A percentile compares a stretch with the other conserved stretches of the same genome.
These are phyloP conservation scores for Leishmania turanica DNA, from an alignment of 208 protist species.

Conservation along the genomic window DNA sequence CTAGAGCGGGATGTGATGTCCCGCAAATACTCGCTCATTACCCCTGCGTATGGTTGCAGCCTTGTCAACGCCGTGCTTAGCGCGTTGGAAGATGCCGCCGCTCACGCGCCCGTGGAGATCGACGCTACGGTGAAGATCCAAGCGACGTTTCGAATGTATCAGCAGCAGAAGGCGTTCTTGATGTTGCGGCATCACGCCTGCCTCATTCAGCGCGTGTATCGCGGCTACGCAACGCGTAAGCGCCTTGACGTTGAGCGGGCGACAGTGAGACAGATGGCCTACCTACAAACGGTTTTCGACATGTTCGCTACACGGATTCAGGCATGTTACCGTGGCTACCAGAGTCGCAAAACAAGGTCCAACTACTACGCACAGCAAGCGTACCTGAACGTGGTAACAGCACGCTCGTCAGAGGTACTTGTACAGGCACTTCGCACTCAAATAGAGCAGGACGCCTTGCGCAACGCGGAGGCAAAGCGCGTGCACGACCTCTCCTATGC, in stretches of 20 bases:
- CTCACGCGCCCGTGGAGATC: conserved; percentile 15
- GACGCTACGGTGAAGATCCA: conserved; percentile 54
- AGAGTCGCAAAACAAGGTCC: conserved; percentile 39
- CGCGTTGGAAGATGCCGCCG: conserved; percentile 24
- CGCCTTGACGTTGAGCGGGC: conserved; percentile 19
- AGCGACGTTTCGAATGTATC: conserved; percentile 57
- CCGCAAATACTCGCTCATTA: conserved; percentile 21
- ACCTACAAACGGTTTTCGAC: conserved; percentile 55
- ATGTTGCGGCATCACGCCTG: conserved; percentile 22
- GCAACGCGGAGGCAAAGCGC: conserved; percentile 13
- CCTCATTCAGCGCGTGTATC: conserved; percentile 60
- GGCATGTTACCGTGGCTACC: conserved; percentile 62
- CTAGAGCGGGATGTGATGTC: conserved; percentile 15
- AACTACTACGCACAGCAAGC: conserved; percentile 72
- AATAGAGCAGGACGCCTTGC: conserved; percentile 22
- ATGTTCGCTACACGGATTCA: conserved; percentile 77
- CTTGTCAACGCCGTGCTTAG: conserved; percentile 33
- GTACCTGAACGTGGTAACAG: conserved; percentile 52
- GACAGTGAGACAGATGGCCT: not conserved
- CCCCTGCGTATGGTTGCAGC: conserved; percentile 18
- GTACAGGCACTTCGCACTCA: conserved; percentile 32
- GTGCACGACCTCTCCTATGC: conserved; percentile 30
- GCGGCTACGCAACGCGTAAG: conserved; percentile 44
- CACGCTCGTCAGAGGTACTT: conserved; percentile 34
- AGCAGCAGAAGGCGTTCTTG: conserved; percentile 30